Percentiles rank a stretch among this genome's conserved stretches.
phyloP scores from a whole-genome alignment of 1,284 basidiomycete genomes.

The Ceratobasidium sp. region DNA sequence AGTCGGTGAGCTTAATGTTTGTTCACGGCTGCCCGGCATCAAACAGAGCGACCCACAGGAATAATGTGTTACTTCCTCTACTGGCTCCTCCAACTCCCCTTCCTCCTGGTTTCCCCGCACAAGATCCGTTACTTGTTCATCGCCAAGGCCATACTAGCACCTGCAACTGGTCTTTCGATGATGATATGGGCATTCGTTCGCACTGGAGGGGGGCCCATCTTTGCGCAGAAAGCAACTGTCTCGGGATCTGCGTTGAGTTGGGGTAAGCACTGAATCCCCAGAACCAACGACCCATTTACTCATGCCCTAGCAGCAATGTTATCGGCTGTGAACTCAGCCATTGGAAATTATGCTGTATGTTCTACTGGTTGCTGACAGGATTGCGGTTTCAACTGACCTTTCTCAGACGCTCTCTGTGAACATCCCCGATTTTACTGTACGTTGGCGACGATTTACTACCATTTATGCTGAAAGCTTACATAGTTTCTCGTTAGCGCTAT shows the following conservation, averaged over 20 bases:
- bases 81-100: slow-evolving; percentile 76
- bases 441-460: not conserved
- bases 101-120: slow-evolving; percentile 77
- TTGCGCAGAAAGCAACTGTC: slow-evolving; percentile 57
- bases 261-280: slow-evolving; percentile 50
- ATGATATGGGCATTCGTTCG: slow-evolving; percentile 75
- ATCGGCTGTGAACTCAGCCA: slow-evolving; percentile 68
- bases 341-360: slow-evolving; percentile 63
- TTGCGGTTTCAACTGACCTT: slow-evolving; percentile 46
- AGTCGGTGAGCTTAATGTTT: slow-evolving; percentile 51
- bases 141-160: slow-evolving; percentile 65
- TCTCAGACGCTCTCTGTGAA: slow-evolving; percentile 62
- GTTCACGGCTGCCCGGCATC: slow-evolving; percentile 16
- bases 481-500: slow-evolving; percentile 12
- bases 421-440: slow-evolving; percentile 64
- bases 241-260: slow-evolving; percentile 64
- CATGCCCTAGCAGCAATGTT: slow-evolving; percentile 59
- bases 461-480: not conserved
- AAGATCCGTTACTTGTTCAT: slow-evolving; percentile 76
- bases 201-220: slow-evolving; percentile 60
- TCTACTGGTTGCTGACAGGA: slow-evolving; percentile 49
- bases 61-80: slow-evolving; percentile 81
- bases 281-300: not conserved
- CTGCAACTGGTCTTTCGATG: slow-evolving; percentile 70
- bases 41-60: slow-evolving; percentile 49